Base-by-base conservation (phyloP, 2,329 filamentous ascomycete species). In the Paracoccidioides brasiliensis region DNA sequence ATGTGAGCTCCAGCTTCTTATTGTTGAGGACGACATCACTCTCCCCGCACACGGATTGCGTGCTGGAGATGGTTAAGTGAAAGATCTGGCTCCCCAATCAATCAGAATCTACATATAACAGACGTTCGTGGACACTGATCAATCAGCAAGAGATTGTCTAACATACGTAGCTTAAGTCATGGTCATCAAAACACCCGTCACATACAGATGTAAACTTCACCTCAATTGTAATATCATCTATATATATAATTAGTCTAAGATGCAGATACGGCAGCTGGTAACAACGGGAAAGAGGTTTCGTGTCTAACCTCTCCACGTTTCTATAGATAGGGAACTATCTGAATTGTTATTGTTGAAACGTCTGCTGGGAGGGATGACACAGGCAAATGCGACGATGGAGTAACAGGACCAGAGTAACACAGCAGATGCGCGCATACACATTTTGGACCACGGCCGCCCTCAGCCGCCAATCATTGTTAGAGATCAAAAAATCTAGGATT, bases 1-100 rank as follows among this genome's bases (percentile, higher is more conserved):
- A 65, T 41, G 15, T 43, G 42, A 64, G 54, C 30, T 57, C 55
- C 46, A 69, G 59, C 45, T 60, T 53, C 35, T 61, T 40, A 28
- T 64, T 66, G 58, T 69, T 69, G 42, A 69, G 60, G 35, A 60
- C 60, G 12, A 68, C 56, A 55, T 61, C 52, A 30, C 53, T 58
- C 52, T 63, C 61, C 33, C 58, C 62, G 54, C 67, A 69, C 42
- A 63, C 62, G 35, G 60, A 59, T n/a, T 59, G 60, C 32, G 63
- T 63, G 30, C 57, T 58, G 40, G 61, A 57, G 32, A 66, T 60
- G 30, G 61, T 58, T 22, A 69, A 54, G 5, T 66, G 58, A 52
- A 68, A 62, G 55, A 64, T 59, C 67, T 69, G 53, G 33, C 37
- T 9, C n/a, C 15, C 5, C 42, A 37, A 54, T 59, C 55, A 58